A percentile compares a stretch with the other conserved stretches of the same genome.
phyloP scores from a whole-genome alignment of 1,284 basidiomycete species.

The Moniliophthora roreri region DNA sequence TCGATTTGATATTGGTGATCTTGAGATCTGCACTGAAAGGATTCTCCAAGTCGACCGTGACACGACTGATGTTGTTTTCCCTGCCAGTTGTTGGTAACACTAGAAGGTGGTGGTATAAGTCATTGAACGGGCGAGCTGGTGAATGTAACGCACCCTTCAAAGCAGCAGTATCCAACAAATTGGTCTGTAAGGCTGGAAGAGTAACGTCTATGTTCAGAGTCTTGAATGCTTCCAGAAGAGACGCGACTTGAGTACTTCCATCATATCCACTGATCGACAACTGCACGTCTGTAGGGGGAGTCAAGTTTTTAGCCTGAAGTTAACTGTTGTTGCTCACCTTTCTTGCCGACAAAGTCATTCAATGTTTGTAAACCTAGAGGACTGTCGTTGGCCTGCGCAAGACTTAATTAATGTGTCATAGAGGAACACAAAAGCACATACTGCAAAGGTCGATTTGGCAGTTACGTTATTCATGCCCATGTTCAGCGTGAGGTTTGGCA shows the following conservation, averaged over 20 bases:
- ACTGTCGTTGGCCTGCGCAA: slow-evolving; percentile 56
- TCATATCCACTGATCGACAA: slow-evolving; percentile 57
- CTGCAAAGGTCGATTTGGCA: slow-evolving; percentile 51
- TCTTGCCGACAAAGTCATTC: slow-evolving; percentile 68
- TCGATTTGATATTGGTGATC: slow-evolving; percentile 65
- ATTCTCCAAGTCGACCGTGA: slow-evolving; percentile 65
- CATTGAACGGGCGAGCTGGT: slow-evolving; percentile 1
- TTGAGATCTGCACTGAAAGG: slow-evolving; percentile 66
- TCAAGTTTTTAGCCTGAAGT: slow-evolving; percentile 1
- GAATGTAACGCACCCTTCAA: slow-evolving; percentile 42
- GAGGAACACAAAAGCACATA: slow-evolving; percentile 20
- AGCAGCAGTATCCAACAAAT: slow-evolving; percentile 57
- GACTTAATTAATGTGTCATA: slow-evolving; percentile 8
- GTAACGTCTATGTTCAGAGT: slow-evolving; percentile 57
- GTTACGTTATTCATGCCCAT: slow-evolving; percentile 58
- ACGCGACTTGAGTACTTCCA: slow-evolving; percentile 60
- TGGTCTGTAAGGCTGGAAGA: slow-evolving; percentile 62
- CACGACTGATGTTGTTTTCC: slow-evolving; percentile 64
- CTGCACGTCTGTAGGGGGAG: slow-evolving; percentile 40
- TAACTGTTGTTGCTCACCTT: slow-evolving; percentile 33
- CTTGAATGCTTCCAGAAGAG: slow-evolving; percentile 64
- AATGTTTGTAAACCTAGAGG: slow-evolving; percentile 66
- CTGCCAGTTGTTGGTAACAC: slow-evolving; percentile 70
- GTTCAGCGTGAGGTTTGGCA: slow-evolving; percentile 58
- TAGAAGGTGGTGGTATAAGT: slow-evolving; percentile 18